Evolutionary conservation across 768 basidiomycete genomes (phyloP).

Genomic region (Lactifluus echinatus): DNA sequence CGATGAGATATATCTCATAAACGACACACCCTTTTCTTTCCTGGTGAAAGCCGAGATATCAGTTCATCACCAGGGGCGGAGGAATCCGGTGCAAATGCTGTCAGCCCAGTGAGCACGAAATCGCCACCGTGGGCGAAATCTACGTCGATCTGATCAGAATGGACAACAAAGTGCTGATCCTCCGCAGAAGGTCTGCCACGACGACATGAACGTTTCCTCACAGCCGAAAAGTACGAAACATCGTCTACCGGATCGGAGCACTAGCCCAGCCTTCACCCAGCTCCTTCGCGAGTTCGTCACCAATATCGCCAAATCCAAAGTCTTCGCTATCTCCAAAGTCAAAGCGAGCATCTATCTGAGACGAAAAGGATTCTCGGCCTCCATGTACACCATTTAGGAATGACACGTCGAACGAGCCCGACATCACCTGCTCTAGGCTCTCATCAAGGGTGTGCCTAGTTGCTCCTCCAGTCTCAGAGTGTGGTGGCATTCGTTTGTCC

Average conservation of each 20-base stretch:
- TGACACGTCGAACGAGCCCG: slow-evolving; percentile 57
- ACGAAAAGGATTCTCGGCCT: slow-evolving; percentile 41
- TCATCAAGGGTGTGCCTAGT: slow-evolving; percentile 62
- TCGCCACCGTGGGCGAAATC: slow-evolving; percentile 21
- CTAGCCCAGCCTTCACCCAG: slow-evolving; percentile 63
- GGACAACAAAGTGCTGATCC: slow-evolving; percentile 7
- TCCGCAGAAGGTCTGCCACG: not conserved
- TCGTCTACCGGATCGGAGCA: slow-evolving; percentile 23
- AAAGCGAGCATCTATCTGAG: slow-evolving; percentile 42
- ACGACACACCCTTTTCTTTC: slow-evolving; percentile 16
- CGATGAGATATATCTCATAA: not conserved
- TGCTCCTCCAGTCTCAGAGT: slow-evolving; percentile 39
- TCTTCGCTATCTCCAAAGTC: slow-evolving; percentile 39
- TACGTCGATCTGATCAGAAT: slow-evolving; percentile 19
- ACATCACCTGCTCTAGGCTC: slow-evolving; percentile 57
- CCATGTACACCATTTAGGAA: slow-evolving; percentile 34
- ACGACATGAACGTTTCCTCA: not conserved
- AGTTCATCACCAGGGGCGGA: not conserved
- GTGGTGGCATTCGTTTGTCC: slow-evolving; percentile 25
- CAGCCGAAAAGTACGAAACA: not conserved
- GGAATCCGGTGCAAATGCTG: not conserved
- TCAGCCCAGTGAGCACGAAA: slow-evolving; percentile 18
- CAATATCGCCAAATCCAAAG: slow-evolving; percentile 50
- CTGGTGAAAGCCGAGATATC: not conserved
- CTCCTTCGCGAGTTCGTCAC: slow-evolving; percentile 68